Evolutionary conservation across 2,329 filamentous ascomycete genomes (phyloP).

Genomic region (Metarhizium rileyi): DNA sequence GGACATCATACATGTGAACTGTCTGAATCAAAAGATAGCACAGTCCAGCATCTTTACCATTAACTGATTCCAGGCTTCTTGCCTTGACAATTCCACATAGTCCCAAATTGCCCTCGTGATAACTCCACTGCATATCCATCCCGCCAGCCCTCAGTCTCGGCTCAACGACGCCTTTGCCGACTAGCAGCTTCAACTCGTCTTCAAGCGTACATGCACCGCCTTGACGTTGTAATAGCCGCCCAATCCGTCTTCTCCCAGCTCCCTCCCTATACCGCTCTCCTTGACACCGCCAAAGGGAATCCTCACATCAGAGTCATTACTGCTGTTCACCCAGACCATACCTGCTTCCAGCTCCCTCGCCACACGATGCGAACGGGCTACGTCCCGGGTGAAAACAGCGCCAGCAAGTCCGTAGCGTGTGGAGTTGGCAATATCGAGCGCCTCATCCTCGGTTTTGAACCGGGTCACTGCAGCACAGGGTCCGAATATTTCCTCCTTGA

Average conservation of each 20-base stretch:
- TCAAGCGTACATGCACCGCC: conserved; percentile 21
- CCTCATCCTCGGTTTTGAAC: conserved; percentile 20
- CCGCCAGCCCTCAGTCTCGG: too few species aligned
- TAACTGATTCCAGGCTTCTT: too few species aligned
- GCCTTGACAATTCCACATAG: too few species aligned
- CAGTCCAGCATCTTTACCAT: too few species aligned
- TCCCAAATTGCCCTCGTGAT: too few species aligned
- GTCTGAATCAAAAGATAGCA: too few species aligned
- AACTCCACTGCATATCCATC: too few species aligned
- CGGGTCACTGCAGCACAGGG: conserved; percentile 17
- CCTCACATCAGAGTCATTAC: conserved; percentile 21
- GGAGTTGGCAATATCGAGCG: conserved; percentile 22
- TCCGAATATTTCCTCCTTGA: conserved; percentile 23
- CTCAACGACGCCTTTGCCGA: not conserved
- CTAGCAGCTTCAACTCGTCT: not conserved
- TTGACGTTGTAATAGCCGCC: conserved; percentile 19
- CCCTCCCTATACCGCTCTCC: conserved; percentile 22
- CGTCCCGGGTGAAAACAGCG: conserved; percentile 44
- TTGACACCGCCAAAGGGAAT: conserved; percentile 25
- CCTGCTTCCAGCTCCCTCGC: conserved; percentile 44
- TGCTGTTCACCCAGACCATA: conserved; percentile 32
- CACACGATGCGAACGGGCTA: conserved; percentile 29
- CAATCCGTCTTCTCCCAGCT: conserved; percentile 21
- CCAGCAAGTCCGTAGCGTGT: conserved; percentile 44
- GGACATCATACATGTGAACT: too few species aligned